Percentiles rank a stretch among this genome's conserved stretches.
These are phyloP conservation scores for Macadamia tetraphylla DNA, from an alignment of 164 flowering plant genomes.

Conservation along the genomic window DNA sequence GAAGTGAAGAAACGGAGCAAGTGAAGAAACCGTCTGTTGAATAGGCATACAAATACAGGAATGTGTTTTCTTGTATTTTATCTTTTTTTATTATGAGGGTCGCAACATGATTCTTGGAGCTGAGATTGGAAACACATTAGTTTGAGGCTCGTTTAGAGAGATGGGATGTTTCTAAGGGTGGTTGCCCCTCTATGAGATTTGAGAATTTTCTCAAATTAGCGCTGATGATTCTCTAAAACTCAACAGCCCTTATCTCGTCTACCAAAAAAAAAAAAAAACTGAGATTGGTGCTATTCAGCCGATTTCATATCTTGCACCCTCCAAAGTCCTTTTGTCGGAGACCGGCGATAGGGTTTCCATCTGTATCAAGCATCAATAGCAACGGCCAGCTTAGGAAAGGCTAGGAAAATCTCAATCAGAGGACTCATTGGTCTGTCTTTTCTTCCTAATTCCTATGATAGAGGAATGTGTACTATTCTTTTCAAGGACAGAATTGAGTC, in stretches of 20 bases:
- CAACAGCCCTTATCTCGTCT: too few species aligned
- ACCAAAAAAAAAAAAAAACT: too few species aligned
- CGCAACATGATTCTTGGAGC: not conserved
- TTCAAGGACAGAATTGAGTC: not conserved
- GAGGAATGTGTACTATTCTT: not conserved
- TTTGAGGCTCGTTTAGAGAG: too few species aligned
- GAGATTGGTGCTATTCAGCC: not conserved
- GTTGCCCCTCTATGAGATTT: too few species aligned
- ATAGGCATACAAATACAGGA: not conserved
- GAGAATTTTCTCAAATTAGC: too few species aligned
- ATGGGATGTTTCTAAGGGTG: too few species aligned
- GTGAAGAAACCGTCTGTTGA: not conserved
- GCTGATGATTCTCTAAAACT: too few species aligned
- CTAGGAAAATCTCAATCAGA: not conserved
- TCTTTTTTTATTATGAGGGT: not conserved
- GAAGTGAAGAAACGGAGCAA: constrained; percentile 69
- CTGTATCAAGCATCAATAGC: not conserved
- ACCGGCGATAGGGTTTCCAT: not conserved
- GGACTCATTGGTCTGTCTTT: not conserved
- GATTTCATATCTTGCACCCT: not conserved
- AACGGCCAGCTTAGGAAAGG: not conserved
- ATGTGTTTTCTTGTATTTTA: not conserved
- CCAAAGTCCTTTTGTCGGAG: not conserved
- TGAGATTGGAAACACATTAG: too few species aligned
- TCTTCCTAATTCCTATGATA: not conserved